Conservation (phyloP, 257 asterid species). For the Nicotiana undulata region DNA sequence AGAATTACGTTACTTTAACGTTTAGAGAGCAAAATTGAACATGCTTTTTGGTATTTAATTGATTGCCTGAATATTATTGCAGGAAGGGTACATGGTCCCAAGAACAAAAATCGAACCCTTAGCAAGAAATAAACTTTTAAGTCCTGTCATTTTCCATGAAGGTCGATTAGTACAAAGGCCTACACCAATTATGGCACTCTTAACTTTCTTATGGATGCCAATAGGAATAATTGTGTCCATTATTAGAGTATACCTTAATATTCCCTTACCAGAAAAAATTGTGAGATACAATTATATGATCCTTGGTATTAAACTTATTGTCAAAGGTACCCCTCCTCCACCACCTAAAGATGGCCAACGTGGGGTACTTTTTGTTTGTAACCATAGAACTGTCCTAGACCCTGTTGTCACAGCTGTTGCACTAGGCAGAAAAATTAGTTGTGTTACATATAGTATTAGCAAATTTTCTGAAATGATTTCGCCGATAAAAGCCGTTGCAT, state of each 20-base stretch:
- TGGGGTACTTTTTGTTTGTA: slow-evolving; percentile 78
- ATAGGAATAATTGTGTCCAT: slow-evolving; percentile 53
- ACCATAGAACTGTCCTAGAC: slow-evolving; percentile 82
- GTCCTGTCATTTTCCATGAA: slow-evolving; percentile 79
- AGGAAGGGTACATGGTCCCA: slow-evolving; percentile 83
- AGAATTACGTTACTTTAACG: not conserved
- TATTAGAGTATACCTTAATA: slow-evolving; percentile 52
- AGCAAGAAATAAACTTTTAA: slow-evolving; percentile 51
- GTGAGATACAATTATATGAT: slow-evolving; percentile 50
- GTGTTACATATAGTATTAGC: slow-evolving; percentile 83
- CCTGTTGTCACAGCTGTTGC: slow-evolving; percentile 82
- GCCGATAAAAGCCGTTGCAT: slow-evolving; percentile 76
- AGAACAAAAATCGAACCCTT: slow-evolving; percentile 42
- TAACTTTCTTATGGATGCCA: slow-evolving; percentile 78
- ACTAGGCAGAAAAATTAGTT: slow-evolving; percentile 75
- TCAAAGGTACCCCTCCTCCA: slow-evolving; percentile 81
- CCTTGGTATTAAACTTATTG: slow-evolving; percentile 66
- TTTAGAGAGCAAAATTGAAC: not conserved
- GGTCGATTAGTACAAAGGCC: slow-evolving; percentile 85
- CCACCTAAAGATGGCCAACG: slow-evolving; percentile 51
- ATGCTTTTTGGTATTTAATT: not conserved
- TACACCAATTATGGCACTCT: slow-evolving; percentile 54
- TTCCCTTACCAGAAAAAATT: slow-evolving; percentile 57
- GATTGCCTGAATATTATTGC: slow-evolving; percentile 3
- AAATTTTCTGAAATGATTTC: slow-evolving; percentile 69